Evolutionary conservation across 1,284 basidiomycete genomes (phyloP).

Genomic region (Ustilago xerochloae): DNA sequence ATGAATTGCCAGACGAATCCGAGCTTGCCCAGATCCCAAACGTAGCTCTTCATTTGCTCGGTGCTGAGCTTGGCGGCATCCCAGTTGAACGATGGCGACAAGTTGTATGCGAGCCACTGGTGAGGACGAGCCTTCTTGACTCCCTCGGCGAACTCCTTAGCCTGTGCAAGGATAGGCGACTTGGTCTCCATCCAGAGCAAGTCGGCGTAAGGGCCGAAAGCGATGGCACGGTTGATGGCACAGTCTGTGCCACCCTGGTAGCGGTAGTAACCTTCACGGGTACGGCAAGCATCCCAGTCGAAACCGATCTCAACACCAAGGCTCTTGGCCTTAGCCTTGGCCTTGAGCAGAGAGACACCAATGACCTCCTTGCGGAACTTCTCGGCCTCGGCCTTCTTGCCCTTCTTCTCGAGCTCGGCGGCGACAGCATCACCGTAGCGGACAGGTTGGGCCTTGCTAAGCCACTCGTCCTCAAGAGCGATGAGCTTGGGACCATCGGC

Average conservation of each 20-base stretch:
- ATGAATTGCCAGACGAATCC: conserved; percentile 99
- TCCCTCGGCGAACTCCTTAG: conserved; percentile 83
- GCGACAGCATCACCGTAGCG: conserved; percentile 82
- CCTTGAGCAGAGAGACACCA: conserved; percentile 77
- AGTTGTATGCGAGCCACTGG: conserved; percentile 68
- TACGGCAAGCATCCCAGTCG: conserved; percentile 94
- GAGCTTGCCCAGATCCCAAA: conserved; percentile 92
- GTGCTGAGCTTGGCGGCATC: conserved; percentile 76
- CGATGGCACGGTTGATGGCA: conserved; percentile 89
- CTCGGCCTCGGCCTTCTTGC: conserved; percentile 69
- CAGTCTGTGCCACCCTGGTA: conserved; percentile 97
- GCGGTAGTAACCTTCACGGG: conserved; percentile 94
- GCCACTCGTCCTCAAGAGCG: conserved; percentile 88
- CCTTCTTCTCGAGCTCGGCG: conserved; percentile 78
- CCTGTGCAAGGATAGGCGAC: conserved; percentile 92
- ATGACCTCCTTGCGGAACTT: conserved; percentile 76
- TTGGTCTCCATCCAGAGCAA: conserved; percentile 83
- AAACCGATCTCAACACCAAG: conserved; percentile 82
- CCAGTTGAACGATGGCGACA: conserved; percentile 71
- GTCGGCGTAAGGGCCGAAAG: conserved; percentile 93
- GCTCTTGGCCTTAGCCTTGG: conserved; percentile 80
- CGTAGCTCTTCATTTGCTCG: conserved; percentile 86
- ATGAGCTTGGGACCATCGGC: conserved; percentile 84
- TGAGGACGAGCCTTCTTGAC: conserved; percentile 60
- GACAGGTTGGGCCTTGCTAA: conserved; percentile 78